Evolutionary conservation across 192 early-diverging fungal genomes (phyloP), one percentile per base, ranked within the genome.

Genomic region (Allomyces macrogynus): DNA sequence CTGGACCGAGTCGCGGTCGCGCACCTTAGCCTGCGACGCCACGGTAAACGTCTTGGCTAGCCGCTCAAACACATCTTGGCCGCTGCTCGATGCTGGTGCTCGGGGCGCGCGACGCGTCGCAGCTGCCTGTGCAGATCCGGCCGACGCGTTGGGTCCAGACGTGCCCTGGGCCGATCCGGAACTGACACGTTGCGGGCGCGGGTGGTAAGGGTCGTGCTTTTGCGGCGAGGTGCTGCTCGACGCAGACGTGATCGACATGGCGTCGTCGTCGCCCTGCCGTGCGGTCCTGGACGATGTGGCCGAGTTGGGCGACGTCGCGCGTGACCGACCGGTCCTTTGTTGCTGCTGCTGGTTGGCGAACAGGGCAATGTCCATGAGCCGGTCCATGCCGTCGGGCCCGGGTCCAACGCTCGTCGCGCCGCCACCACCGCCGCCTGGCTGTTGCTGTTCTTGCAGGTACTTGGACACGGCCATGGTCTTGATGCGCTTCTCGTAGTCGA

Each of bases 401-500:
- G 32, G 32, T 8, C 32, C 32, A 8, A 40, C 32, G 32, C 32
- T 40, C 32, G 32, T 40, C 32, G 32, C 32, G 20, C 16, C 12
- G 49, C 49, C 49, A 16, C 49, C 12, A 14, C 49, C 49, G 20
- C 49, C 49, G 49, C 49, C 49, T 40, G 32, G 32, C 8, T 40
- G 32, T 40, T 40, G 32, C 32, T 40, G 32, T 40, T 40, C 32
- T 40, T 57, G 16, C 49, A 57, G 20, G 49, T 20, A 57, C 49
- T n/a, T 14, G 49, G 12, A 14, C 16, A 57, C 49, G 49, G 49
- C 16, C 12, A 57, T 57, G 49, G 49, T 57, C 49, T 72, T 71
- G 43, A 71, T 76, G 32, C 70, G 70, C 61, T 70, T 78, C 65
- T 78, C 78, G 60, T 80, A 78, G 60, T 69, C 69, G 10, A 72